Conservation (phyloP, 306 rosid species). For the Gynostemma pentaphyllum region DNA sequence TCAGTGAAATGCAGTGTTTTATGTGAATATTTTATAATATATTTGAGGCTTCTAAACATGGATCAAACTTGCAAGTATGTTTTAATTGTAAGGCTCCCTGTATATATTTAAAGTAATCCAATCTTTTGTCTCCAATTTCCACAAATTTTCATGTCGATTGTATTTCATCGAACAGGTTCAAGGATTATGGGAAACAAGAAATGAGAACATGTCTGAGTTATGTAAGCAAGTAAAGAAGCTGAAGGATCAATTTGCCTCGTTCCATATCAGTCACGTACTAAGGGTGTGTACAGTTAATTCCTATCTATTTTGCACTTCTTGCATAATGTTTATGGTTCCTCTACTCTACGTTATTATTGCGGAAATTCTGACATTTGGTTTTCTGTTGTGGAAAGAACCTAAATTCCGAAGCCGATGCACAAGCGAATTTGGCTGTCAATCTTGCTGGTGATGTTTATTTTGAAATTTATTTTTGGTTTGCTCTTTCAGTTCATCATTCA, state of each 20-base stretch:
- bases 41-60: not conserved
- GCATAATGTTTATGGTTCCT: not conserved
- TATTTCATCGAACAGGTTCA: conserved; percentile 51
- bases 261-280: conserved; percentile 71
- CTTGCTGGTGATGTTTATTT: conserved; percentile 52
- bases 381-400: conserved; percentile 31
- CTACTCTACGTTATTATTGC: not conserved
- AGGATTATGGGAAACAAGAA: conserved; percentile 73
- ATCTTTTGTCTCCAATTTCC: conserved; percentile 5
- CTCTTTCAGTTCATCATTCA: not conserved
- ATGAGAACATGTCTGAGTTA: conserved; percentile 46
- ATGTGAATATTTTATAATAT: not conserved
- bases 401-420: conserved; percentile 82
- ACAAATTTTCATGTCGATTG: conserved; percentile 9
- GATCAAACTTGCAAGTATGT: not conserved
- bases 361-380: conserved; percentile 15
- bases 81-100: not conserved
- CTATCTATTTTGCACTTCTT: not conserved
- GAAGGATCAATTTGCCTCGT: conserved; percentile 54
- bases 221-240: conserved; percentile 56
- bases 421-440: conserved; percentile 67
- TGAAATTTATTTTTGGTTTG: conserved; percentile 9
- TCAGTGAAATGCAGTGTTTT: not conserved
- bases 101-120: not conserved
- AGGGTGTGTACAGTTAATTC: conserved; percentile 48